Percentiles rank a stretch among this genome's conserved stretches.
Conservation (phyloP, 192 early-diverging fungal species). For the Lobosporangium transversale region DNA sequence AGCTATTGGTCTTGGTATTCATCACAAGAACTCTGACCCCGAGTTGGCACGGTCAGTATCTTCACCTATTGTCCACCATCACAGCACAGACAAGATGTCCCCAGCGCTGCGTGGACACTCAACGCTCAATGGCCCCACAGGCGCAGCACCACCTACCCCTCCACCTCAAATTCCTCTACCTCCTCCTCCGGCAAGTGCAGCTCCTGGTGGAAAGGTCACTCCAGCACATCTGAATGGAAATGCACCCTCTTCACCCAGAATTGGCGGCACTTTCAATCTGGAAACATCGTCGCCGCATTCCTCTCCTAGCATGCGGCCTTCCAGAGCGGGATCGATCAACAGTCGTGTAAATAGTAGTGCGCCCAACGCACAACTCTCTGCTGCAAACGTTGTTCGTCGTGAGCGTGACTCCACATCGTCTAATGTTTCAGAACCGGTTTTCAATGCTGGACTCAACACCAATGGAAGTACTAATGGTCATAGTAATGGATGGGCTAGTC, state of each 20-base stretch:
- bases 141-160: conserved; percentile 22
- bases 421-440: conserved; percentile 7
- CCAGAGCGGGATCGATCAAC: conserved; percentile 17
- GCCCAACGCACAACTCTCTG: too few species aligned
- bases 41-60: conserved; percentile 9
- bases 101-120: conserved; percentile 21
- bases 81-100: conserved; percentile 21
- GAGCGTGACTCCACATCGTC: conserved; percentile 33
- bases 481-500: conserved; percentile 17
- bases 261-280: conserved; percentile 21
- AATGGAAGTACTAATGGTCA: too few species aligned
- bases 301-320: conserved; percentile 15
- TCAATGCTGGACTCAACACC: too few species aligned
- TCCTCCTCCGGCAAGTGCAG: conserved; percentile 13
- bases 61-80: neutral
- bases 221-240: conserved; percentile 15
- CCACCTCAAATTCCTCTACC: conserved; percentile 33
- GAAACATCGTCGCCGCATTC: conserved; percentile 5
- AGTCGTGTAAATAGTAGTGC: too few species aligned
- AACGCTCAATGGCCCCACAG: conserved; percentile 9
- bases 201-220: conserved; percentile 7
- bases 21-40: conserved; percentile 26
- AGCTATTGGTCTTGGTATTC: conserved; percentile 24
- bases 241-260: conserved; percentile 24
- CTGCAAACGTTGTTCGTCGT: too few species aligned